Evolutionary conservation across 257 asterid genomes (phyloP).

Genomic region (Primulina eburnea): DNA sequence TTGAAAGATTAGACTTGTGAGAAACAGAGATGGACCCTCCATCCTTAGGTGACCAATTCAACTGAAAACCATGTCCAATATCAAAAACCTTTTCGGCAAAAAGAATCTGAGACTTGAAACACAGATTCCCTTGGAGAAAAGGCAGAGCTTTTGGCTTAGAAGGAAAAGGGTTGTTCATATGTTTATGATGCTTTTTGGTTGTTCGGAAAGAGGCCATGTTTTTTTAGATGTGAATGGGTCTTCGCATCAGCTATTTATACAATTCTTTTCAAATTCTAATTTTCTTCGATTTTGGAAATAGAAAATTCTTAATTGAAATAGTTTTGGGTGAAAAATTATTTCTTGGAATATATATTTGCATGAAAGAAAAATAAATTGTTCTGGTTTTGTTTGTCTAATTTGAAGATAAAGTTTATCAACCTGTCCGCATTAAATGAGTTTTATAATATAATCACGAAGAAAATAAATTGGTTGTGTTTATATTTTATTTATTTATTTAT

Average conservation of each 20-base stretch:
- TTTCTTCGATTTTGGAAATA: neutral
- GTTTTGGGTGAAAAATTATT: neutral
- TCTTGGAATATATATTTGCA: neutral
- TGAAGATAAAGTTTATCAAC: conserved; percentile 1
- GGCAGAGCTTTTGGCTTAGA: conserved; percentile 48
- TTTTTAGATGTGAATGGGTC: neutral
- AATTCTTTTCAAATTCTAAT: neutral
- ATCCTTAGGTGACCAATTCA: conserved; percentile 57
- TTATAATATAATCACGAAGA: too few relatives aligned
- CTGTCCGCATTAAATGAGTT: conserved; percentile 4
- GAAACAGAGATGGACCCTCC: conserved; percentile 67
- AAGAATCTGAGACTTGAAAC: conserved; percentile 37
- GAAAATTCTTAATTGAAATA: neutral
- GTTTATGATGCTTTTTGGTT: conserved; percentile 79
- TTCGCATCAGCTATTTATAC: conserved; percentile 20
- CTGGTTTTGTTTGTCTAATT: too few relatives aligned
- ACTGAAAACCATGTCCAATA: conserved; percentile 65
- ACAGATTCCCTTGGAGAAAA: conserved; percentile 44
- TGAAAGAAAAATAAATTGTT: neutral
- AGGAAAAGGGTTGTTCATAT: conserved; percentile 85
- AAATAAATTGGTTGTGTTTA: too few relatives aligned
- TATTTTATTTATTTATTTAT: too few relatives aligned
- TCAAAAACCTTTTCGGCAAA: conserved; percentile 40
- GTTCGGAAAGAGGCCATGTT: conserved; percentile 57
- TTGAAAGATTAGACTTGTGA: conserved; percentile 53